Conservation (phyloP, 2,329 filamentous ascomycete species). For the Blastomyces silverae region DNA sequence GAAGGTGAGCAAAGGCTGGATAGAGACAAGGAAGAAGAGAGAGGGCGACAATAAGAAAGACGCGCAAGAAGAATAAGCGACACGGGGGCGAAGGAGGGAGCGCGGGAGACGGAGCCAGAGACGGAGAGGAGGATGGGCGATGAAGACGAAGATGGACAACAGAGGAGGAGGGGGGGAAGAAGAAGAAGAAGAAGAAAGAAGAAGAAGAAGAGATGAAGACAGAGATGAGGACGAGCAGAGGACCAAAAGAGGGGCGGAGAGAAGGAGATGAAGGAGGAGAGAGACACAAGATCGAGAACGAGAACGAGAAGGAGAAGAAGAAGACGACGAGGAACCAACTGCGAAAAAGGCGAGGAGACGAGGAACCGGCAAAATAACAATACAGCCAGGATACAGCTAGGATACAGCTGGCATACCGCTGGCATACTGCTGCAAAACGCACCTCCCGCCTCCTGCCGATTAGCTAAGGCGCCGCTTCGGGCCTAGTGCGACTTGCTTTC, state of each 20-base stretch:
- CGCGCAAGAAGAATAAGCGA: conserved; percentile 17
- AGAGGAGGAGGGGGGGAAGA: conserved; percentile 19
- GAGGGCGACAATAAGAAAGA: conserved; percentile 15
- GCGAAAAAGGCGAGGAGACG: conserved; percentile 10
- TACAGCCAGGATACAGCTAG: neutral
- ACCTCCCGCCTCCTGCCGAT: neutral
- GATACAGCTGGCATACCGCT: neutral
- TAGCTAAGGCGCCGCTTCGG: neutral
- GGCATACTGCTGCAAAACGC: neutral
- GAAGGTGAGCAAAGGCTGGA: neutral
- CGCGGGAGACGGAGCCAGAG: conserved; percentile 7
- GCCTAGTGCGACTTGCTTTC: neutral
- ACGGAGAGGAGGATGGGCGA: conserved; percentile 18
- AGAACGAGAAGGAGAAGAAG: conserved; percentile 21
- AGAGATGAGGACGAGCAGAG: conserved; percentile 23
- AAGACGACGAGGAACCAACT: conserved; percentile 8
- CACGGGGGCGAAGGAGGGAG: conserved; percentile 15
- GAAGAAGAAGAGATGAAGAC: conserved; percentile 21
- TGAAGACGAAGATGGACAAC: conserved; percentile 14
- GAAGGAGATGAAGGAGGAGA: too few species aligned
- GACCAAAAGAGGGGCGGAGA: conserved; percentile 25
- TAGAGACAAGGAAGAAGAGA: conserved; percentile 2
- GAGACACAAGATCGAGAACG: conserved; percentile 19
- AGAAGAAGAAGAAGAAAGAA: conserved; percentile 14
- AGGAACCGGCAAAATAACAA: conserved; percentile 1